Percentiles rank a stretch among this genome's conserved stretches.
These are phyloP conservation scores for Trametes villosa DNA, from an alignment of 768 basidiomycete genomes.

Conservation along the genomic window DNA sequence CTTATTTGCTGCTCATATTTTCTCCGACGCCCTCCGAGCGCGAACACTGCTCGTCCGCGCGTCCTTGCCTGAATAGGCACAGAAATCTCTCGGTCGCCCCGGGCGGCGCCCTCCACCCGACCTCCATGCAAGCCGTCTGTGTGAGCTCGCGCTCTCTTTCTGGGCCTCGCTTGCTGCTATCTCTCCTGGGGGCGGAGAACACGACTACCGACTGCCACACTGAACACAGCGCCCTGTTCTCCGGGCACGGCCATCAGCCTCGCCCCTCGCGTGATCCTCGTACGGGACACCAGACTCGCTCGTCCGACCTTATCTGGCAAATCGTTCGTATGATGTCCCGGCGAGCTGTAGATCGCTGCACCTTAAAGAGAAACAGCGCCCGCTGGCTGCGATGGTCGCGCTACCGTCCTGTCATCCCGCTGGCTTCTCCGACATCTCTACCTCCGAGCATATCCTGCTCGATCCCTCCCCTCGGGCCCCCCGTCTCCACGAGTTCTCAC, in stretches of 20 bases:
- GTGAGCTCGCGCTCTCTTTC: conserved; percentile 9
- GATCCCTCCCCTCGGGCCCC: conserved; percentile 2
- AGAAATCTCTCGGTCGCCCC: conserved; percentile 15
- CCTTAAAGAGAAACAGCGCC: conserved; percentile 4
- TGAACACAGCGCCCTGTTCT: background rate
- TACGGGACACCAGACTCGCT: background rate
- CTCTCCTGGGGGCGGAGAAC: background rate
- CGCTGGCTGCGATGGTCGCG: conserved; percentile 21
- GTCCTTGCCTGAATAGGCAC: conserved; percentile 11
- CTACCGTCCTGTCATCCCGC: conserved; percentile 19
- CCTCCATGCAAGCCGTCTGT: conserved; percentile 2
- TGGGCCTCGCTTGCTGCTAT: background rate
- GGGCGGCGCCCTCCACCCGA: conserved; percentile 7
- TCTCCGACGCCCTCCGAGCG: conserved; percentile 3
- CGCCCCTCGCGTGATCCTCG: conserved; percentile 13
- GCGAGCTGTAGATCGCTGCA: conserved; percentile 4
- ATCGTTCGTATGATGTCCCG: conserved; percentile 4
- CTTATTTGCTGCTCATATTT: conserved; percentile 8
- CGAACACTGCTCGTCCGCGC: conserved; percentile 7
- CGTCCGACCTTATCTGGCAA: conserved; percentile 14
- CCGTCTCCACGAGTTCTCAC: conserved; percentile 2
- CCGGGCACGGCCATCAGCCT: background rate
- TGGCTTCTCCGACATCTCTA: conserved; percentile 4
- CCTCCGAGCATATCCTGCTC: conserved; percentile 17
- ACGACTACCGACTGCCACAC: conserved; percentile 8